Evolutionary conservation across 345 rosid genomes (phyloP).

Genomic region (Salix arbutifolia): DNA sequence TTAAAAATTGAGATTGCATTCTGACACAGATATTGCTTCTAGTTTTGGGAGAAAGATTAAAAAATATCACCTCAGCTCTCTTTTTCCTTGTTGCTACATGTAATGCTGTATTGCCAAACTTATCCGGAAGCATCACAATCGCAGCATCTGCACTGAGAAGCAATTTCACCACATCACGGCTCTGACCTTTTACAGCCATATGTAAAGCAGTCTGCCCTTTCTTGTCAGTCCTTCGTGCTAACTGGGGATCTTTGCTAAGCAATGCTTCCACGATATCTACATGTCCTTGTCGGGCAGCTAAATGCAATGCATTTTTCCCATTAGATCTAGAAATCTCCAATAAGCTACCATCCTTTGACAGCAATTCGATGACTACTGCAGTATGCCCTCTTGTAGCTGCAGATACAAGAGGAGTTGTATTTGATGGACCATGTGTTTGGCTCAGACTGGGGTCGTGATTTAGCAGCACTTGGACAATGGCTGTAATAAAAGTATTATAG

Average conservation of each 20-base stretch:
- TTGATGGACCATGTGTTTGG: constrained; percentile 69
- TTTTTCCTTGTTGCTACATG: constrained; percentile 94
- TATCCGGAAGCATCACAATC: constrained; percentile 92
- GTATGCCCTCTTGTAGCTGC: constrained; percentile 93
- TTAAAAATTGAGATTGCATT: not conserved
- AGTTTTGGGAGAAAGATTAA: constrained; percentile 1
- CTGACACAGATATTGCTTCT: not conserved
- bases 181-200: constrained; percentile 96
- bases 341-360: constrained; percentile 73
- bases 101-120: constrained; percentile 82
- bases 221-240: constrained; percentile 87
- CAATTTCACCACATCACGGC: constrained; percentile 75
- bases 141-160: constrained; percentile 94
- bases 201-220: constrained; percentile 96
- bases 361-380: constrained; percentile 71
- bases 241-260: constrained; percentile 69
- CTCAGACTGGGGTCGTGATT: constrained; percentile 80
- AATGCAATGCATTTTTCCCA: constrained; percentile 87
- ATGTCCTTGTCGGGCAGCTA: constrained; percentile 84
- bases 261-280: constrained; percentile 73
- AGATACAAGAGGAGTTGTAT: constrained; percentile 81
- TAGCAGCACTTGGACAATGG: constrained; percentile 77
- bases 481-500: constrained; percentile 35
- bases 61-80: constrained; percentile 63
- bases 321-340: constrained; percentile 71